Evolutionary conservation across 345 rosid species (phyloP).

Genomic region (Draba incana): DNA sequence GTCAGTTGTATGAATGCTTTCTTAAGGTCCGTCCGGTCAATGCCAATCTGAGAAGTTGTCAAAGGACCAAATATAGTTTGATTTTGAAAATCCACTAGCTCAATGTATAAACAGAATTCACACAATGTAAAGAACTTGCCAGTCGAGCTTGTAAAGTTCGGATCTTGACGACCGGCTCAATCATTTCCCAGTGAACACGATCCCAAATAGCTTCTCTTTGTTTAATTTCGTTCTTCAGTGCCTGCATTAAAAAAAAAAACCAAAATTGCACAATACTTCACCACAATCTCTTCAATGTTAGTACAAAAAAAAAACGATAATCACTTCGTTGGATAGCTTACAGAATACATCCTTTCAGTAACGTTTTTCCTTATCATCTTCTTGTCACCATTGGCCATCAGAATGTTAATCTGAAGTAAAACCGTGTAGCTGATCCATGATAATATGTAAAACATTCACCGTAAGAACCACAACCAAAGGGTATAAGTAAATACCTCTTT

Average conservation of each 20-base stretch:
- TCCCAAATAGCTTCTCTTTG: constrained; percentile 78
- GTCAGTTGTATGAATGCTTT: constrained; percentile 87
- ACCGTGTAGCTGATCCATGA: constrained; percentile 22
- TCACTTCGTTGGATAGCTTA: constrained; percentile 47
- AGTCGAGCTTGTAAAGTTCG: constrained; percentile 90
- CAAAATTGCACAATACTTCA: too few relatives aligned
- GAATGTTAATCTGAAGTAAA: constrained; percentile 64
- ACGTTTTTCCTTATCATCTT: constrained; percentile 71
- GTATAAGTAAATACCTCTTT: constrained; percentile 59
- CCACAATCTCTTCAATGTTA: too few relatives aligned
- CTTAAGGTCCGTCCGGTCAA: constrained; percentile 66
- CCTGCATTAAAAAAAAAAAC: constrained; percentile 48
- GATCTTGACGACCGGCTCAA: constrained; percentile 81
- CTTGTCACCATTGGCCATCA: constrained; percentile 81
- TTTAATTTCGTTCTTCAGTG: constrained; percentile 85
- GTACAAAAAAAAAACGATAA: neutral
- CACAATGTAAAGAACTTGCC: constrained; percentile 51
- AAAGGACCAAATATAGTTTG: constrained; percentile 8
- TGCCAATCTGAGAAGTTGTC: constrained; percentile 66
- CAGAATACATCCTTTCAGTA: constrained; percentile 91
- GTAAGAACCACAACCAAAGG: neutral
- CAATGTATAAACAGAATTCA: neutral
- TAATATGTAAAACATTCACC: neutral
- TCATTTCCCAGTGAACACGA: constrained; percentile 80
- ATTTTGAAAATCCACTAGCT: neutral